Conservation (phyloP, 2,329 filamentous ascomycete species). For the Ascochyta rabiei region DNA sequence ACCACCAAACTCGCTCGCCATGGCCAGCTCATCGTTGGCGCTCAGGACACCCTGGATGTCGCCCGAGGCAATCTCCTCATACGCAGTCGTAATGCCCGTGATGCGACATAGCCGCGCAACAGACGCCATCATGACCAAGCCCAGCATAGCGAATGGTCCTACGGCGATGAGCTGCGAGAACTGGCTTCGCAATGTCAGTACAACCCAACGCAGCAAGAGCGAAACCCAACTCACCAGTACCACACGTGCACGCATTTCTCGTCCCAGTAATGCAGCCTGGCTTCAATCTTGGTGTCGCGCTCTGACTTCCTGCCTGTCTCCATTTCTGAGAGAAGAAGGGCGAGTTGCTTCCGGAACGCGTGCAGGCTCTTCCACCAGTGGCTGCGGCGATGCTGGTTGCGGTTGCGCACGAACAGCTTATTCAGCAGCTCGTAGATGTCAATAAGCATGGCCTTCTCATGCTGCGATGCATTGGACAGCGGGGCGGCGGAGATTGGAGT, state of each 20-base stretch:
- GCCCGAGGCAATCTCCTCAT: conserved; percentile 50
- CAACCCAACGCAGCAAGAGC: neutral
- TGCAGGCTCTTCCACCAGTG: conserved; percentile 82
- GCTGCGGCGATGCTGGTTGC: conserved; percentile 83
- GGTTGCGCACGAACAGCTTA: conserved; percentile 80
- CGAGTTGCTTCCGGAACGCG: conserved; percentile 70
- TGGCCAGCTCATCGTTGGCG: conserved; percentile 50
- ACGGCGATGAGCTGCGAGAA: conserved; percentile 55
- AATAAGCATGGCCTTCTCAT: conserved; percentile 40
- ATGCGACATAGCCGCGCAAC: conserved; percentile 51
- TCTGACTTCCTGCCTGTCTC: conserved; percentile 27
- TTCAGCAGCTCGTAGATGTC: conserved; percentile 65
- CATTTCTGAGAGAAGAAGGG: conserved; percentile 56
- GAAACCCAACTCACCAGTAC: conserved; percentile 42
- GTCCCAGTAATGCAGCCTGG: conserved; percentile 49
- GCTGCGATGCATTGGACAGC: conserved; percentile 25
- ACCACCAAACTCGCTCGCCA: conserved; percentile 39
- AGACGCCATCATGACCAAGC: conserved; percentile 52
- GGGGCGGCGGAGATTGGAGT: conserved; percentile 27
- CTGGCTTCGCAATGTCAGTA: conserved; percentile 30
- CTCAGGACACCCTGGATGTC: conserved; percentile 52
- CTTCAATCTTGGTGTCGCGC: conserved; percentile 30
- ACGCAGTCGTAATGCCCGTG: conserved; percentile 49
- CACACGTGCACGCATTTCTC: conserved; percentile 43
- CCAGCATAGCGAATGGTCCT: conserved; percentile 53